Conservation (phyloP, 768 basidiomycete genomes). For the Suillus subalutaceus region DNA sequence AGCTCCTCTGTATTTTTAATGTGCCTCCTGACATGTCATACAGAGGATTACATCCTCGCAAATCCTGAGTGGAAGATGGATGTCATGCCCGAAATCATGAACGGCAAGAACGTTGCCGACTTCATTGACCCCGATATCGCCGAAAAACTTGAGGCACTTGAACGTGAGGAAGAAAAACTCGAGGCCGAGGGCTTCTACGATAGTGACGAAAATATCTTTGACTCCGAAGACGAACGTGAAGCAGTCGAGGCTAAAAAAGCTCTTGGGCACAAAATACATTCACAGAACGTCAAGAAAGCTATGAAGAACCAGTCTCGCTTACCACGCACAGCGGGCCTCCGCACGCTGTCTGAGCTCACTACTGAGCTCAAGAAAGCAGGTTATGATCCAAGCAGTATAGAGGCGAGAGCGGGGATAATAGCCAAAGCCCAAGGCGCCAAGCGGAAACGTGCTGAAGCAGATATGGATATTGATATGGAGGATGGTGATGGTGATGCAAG, state of each 20-base stretch:
- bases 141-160: conserved; percentile 95
- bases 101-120: conserved; percentile 98
- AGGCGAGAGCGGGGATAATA: conserved; percentile 84
- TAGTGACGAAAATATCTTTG: conserved; percentile 76
- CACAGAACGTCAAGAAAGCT: conserved; percentile 82
- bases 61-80: conserved; percentile 96
- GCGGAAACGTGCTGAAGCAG: conserved; percentile 58
- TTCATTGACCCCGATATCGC: conserved; percentile 98
- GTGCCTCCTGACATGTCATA: conserved; percentile 11
- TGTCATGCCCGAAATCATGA: conserved; percentile 96
- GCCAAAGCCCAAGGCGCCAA: conserved; percentile 73
- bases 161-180: conserved; percentile 95
- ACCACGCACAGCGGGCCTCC: conserved; percentile 72
- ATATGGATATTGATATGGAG: conserved; percentile 60
- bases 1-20: neutral
- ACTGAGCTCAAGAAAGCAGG: conserved; percentile 85
- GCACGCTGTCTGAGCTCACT: conserved; percentile 74
- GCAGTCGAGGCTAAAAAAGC: conserved; percentile 60
- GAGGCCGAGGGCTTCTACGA: conserved; percentile 96
- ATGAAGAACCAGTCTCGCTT: conserved; percentile 83
- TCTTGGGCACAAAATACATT: conserved; percentile 67
- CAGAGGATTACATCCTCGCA: conserved; percentile 89
- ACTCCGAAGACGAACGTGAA: conserved; percentile 82
- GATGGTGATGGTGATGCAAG: conserved; percentile 35
- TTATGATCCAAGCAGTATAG: conserved; percentile 82